phyloP scores from a whole-genome alignment of 116 monocot species.

The Iris pallida region DNA sequence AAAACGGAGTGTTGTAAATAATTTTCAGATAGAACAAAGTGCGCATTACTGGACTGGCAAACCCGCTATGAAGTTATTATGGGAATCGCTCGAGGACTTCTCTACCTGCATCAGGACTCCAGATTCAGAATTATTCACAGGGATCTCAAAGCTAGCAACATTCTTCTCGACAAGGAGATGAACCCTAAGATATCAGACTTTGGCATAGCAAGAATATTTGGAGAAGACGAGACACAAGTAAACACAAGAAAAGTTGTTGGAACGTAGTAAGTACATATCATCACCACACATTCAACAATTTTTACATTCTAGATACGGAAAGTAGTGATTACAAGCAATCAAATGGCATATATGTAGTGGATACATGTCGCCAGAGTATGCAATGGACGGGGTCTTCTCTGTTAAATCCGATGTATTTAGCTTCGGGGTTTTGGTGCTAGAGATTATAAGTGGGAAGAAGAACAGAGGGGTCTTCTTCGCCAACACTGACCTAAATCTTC shows the following conservation, averaged over 20 bases:
- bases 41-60: constrained; percentile 33
- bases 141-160: constrained; percentile 64
- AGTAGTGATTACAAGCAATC: not conserved
- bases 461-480: too few species aligned
- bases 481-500: too few species aligned
- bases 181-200: constrained; percentile 72
- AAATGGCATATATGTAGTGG: constrained; percentile 7
- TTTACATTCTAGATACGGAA: not conserved
- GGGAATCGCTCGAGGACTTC: constrained; percentile 60
- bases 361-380: constrained; percentile 19
- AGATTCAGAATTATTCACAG: constrained; percentile 57
- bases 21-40: constrained; percentile 15
- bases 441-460: too few species aligned
- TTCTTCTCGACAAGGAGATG: constrained; percentile 51
- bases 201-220: constrained; percentile 53
- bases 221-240: constrained; percentile 24
- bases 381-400: constrained; percentile 15
- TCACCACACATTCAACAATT: too few species aligned
- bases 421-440: too few species aligned
- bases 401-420: constrained; percentile 18
- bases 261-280: constrained; percentile 33
- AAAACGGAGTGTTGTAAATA: too few species aligned
- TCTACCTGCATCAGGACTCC: constrained; percentile 72
- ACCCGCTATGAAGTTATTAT: constrained; percentile 48
- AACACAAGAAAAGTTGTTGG: constrained; percentile 45